Evolutionary conservation across 805 yeast genomes (phyloP).

Genomic region (Phaffomyces opuntiae): DNA sequence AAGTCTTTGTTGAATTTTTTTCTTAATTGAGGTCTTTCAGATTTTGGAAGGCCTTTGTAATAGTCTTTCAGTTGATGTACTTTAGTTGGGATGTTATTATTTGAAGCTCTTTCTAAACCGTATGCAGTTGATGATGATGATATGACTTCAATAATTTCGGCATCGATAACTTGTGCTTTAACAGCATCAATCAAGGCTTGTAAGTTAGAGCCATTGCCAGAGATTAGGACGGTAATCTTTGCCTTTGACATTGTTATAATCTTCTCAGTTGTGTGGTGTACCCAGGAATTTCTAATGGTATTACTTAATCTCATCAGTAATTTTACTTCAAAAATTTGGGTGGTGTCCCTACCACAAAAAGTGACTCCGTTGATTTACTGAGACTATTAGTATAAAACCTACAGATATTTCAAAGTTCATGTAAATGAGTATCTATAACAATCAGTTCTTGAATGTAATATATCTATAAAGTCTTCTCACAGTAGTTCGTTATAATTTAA

Average conservation of each 20-base stretch:
- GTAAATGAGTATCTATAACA: neutral
- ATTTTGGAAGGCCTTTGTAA: constrained; percentile 69
- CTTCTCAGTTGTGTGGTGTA: too few species aligned
- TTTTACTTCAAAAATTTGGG: neutral
- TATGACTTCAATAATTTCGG: constrained; percentile 65
- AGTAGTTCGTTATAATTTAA: constrained; percentile 1
- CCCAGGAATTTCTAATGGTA: too few species aligned
- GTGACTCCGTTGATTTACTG: neutral
- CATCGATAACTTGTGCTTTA: constrained; percentile 33
- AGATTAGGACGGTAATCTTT: constrained; percentile 62
- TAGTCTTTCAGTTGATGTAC: constrained; percentile 68
- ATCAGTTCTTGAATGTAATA: neutral
- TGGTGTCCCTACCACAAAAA: neutral
- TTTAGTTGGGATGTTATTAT: constrained; percentile 61
- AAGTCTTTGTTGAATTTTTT: constrained; percentile 70
- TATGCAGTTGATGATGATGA: constrained; percentile 84
- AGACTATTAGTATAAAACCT: too few species aligned
- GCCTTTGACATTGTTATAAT: constrained; percentile 12
- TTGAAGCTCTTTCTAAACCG: constrained; percentile 74
- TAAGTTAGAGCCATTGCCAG: constrained; percentile 93
- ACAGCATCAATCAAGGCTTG: constrained; percentile 88
- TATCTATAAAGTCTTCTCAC: constrained; percentile 1
- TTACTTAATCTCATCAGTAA: neutral
- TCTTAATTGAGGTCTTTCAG: constrained; percentile 56
- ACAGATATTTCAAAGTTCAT: neutral